phyloP scores from a whole-genome alignment of 345 rosid genomes.

The Rubroshorea leprosula region DNA sequence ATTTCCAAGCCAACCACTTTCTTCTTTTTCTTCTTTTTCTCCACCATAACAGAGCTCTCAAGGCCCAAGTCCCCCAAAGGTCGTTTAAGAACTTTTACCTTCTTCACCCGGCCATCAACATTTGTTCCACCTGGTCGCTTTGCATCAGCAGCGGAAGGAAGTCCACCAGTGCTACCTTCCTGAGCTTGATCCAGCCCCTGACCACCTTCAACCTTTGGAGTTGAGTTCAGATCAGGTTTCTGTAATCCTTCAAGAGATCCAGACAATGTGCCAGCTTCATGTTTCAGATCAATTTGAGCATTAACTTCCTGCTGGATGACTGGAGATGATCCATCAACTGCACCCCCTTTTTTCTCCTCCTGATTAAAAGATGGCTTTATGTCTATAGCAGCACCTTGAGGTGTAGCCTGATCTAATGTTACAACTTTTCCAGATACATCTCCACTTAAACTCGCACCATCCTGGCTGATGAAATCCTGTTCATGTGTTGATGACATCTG shows the following conservation, averaged over 20 bases:
- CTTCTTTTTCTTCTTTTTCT: slow-evolving; percentile 65
- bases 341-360: slow-evolving; percentile 25
- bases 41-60: slow-evolving; percentile 30
- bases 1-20: slow-evolving; percentile 34
- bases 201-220: slow-evolving; percentile 28
- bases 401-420: slow-evolving; percentile 20
- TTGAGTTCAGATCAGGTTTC: slow-evolving; percentile 27
- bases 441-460: slow-evolving; percentile 29
- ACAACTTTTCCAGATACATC: slow-evolving; percentile 24
- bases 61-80: slow-evolving; percentile 33
- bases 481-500: slow-evolving; percentile 34
- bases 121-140: slow-evolving; percentile 31
- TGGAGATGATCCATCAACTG: slow-evolving; percentile 18
- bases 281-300: slow-evolving; percentile 26
- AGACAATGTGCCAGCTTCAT: slow-evolving; percentile 29
- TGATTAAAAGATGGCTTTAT: slow-evolving; percentile 26
- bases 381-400: slow-evolving; percentile 16
- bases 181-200: slow-evolving; percentile 27
- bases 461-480: slow-evolving; percentile 31
- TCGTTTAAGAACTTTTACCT: slow-evolving; percentile 49
- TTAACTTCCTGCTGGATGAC: slow-evolving; percentile 27
- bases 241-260: slow-evolving; percentile 30
- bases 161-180: slow-evolving; percentile 24
- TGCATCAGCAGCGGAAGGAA: slow-evolving; percentile 27
- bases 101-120: slow-evolving; percentile 40